Evolutionary conservation across 2,329 filamentous ascomycete genomes (phyloP).

Genomic region (Claviceps arundinis): DNA sequence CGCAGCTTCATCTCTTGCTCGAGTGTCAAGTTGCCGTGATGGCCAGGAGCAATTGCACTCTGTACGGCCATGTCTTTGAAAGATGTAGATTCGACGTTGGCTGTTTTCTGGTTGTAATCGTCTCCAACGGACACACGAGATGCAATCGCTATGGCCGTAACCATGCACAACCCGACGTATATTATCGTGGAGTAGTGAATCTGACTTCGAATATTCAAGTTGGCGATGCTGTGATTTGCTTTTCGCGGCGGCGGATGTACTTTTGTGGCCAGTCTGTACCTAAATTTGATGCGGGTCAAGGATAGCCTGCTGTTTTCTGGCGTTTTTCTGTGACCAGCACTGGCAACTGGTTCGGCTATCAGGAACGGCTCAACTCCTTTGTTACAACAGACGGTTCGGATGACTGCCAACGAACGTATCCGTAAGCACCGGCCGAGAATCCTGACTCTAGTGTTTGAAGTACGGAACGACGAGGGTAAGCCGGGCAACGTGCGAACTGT

Average conservation of each 20-base stretch:
- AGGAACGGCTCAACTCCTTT: neutral
- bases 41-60: conserved; percentile 44
- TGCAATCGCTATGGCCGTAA: conserved; percentile 2
- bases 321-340: neutral
- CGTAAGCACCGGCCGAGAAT: neutral
- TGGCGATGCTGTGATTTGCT: neutral
- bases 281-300: neutral
- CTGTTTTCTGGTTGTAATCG: neutral
- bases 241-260: neutral
- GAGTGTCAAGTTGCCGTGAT: conserved; percentile 73
- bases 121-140: conserved; percentile 1
- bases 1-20: conserved; percentile 83
- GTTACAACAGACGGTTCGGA: neutral
- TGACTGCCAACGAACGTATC: neutral
- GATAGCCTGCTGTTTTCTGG: neutral
- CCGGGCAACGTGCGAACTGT: neutral
- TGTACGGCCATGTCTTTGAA: conserved; percentile 23
- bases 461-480: neutral
- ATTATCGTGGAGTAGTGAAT: neutral
- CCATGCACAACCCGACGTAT: conserved; percentile 3
- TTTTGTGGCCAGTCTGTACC: neutral
- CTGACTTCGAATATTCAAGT: neutral
- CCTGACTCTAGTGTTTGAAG: neutral
- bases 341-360: neutral
- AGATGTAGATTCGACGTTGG: neutral